phyloP scores from a whole-genome alignment of 2,329 filamentous ascomycete genomes.

The Colletotrichum cereale region DNA sequence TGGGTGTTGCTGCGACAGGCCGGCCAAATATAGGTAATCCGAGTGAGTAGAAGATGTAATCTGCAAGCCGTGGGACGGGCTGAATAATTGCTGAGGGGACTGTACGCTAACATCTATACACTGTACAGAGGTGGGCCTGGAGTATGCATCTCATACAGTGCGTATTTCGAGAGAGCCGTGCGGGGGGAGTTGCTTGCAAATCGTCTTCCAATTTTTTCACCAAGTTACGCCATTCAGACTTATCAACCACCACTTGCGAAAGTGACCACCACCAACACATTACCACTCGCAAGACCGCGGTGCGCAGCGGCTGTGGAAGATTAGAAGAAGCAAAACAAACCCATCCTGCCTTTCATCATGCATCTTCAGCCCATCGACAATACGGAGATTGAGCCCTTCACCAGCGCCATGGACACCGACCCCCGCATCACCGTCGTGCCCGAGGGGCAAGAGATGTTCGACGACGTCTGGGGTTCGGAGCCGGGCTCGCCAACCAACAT shows the following conservation, averaged over 20 bases:
- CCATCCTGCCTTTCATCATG: constrained; percentile 19
- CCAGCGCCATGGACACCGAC: constrained; percentile 36
- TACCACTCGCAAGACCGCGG: not conserved
- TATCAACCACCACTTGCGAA: not conserved
- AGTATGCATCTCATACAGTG: not conserved
- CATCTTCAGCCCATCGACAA: constrained; percentile 42
- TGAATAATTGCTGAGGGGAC: not conserved
- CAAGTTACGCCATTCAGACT: not conserved
- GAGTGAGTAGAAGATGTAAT: not conserved
- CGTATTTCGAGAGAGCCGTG: not conserved
- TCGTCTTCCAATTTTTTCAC: constrained; percentile 27
- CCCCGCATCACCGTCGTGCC: constrained; percentile 13
- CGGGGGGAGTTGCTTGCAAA: constrained; percentile 37
- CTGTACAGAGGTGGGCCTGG: rapidly evolving
- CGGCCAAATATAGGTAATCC: not conserved
- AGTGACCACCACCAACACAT: constrained; percentile 12
- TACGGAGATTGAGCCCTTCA: constrained; percentile 40
- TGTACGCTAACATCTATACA: not conserved
- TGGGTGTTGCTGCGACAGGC: not conserved
- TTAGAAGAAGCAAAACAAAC: no score
- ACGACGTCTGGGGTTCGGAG: constrained; percentile 44
- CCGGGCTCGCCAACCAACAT: constrained; percentile 31
- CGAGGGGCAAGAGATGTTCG: constrained; percentile 37
- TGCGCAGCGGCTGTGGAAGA: not conserved
- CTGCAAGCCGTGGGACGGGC: not conserved